These are phyloP conservation scores for Lithospermum erythrorhizon DNA, from an alignment of 257 asterid genomes.

Conservation along the genomic window DNA sequence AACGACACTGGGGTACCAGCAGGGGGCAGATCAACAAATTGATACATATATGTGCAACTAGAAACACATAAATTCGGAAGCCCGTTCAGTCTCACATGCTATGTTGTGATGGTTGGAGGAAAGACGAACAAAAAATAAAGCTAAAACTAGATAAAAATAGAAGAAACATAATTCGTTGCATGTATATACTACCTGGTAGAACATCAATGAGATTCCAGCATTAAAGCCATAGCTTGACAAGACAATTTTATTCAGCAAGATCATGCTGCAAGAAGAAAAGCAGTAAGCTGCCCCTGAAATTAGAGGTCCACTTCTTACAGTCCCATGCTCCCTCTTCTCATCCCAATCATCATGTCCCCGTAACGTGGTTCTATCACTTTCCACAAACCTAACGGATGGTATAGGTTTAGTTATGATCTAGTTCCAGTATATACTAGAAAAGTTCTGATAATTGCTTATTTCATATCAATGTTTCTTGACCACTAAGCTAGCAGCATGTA, in stretches of 20 bases:
- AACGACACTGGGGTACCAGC: background rate
- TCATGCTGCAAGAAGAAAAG: slow-evolving; percentile 44
- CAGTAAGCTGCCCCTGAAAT: slow-evolving; percentile 40
- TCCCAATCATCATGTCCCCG: slow-evolving; percentile 9
- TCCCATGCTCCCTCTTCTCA: slow-evolving; percentile 20
- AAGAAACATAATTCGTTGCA: background rate
- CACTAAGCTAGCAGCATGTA: background rate
- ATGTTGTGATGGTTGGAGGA: background rate
- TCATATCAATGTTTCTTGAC: background rate
- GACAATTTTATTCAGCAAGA: slow-evolving; percentile 38
- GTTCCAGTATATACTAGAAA: background rate
- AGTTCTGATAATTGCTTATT: background rate
- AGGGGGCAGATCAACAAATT: background rate
- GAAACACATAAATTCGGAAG: no score
- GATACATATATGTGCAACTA: background rate
- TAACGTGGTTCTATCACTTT: slow-evolving; percentile 14
- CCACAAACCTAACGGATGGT: slow-evolving; percentile 13
- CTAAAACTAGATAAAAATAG: background rate
- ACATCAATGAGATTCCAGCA: slow-evolving; percentile 42
- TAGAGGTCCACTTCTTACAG: slow-evolving; percentile 26
- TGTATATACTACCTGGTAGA: slow-evolving; percentile 31
- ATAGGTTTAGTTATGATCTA: background rate
- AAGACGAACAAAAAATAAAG: background rate
- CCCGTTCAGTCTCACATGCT: background rate
- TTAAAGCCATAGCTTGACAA: slow-evolving; percentile 33